Evolutionary conservation across 2,329 filamentous ascomycete species (phyloP).

Genomic region (Celoporthe dispersa): DNA sequence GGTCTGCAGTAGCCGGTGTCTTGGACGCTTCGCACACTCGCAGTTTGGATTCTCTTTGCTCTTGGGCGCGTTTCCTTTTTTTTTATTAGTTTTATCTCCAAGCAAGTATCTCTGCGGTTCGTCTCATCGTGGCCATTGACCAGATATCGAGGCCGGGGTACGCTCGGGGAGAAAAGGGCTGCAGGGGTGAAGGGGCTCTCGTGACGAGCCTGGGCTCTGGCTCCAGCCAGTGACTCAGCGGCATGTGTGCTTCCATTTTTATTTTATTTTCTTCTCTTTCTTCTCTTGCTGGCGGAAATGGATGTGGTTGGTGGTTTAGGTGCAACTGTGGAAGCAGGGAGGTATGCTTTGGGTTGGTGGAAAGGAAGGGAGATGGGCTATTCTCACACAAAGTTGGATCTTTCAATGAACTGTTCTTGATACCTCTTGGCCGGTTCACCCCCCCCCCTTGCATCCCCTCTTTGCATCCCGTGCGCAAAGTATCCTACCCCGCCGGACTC

Average conservation of each 20-base stretch:
- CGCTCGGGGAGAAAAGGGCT: neutral
- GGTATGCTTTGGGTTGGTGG: neutral
- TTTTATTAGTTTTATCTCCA: neutral
- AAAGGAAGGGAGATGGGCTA: neutral
- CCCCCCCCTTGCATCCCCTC: neutral
- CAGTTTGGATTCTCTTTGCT: neutral
- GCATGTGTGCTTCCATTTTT: conserved; percentile 11
- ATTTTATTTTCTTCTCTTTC: too few relatives aligned
- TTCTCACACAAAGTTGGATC: conserved; percentile 12
- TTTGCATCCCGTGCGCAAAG: neutral
- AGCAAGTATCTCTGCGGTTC: neutral
- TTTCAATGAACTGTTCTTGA: conserved; percentile 14
- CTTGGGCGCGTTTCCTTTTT: neutral
- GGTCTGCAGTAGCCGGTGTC: neutral
- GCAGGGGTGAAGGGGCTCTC: neutral
- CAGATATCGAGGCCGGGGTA: neutral
- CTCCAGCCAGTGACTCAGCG: neutral
- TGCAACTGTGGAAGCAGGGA: neutral
- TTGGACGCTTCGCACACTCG: neutral
- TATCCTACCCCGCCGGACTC: neutral
- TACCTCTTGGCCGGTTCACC: neutral
- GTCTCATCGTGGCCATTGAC: neutral
- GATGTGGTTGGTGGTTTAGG: neutral
- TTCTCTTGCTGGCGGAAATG: neutral
- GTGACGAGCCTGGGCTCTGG: neutral